Evolutionary conservation across 768 basidiomycete genomes (phyloP).

Genomic region (Boletus pseudopeckii): DNA sequence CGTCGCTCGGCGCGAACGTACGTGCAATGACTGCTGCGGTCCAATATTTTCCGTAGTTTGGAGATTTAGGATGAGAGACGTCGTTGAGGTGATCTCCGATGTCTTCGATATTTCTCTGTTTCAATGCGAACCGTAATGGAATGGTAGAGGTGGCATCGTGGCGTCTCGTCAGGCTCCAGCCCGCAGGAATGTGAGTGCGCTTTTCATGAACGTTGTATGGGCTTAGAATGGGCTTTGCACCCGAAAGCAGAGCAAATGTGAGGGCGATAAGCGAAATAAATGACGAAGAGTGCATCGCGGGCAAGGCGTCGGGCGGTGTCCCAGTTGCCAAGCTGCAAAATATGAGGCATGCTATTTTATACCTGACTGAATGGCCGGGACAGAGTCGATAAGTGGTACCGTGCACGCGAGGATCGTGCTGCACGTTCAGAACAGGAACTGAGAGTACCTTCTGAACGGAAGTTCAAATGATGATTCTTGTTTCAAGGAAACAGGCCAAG

Average conservation of each 20-base stretch:
- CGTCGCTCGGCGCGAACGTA: neutral
- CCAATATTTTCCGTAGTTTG: constrained; percentile 33
- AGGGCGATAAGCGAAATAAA: constrained; percentile 8
- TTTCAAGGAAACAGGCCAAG: neutral
- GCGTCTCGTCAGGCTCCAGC: constrained; percentile 38
- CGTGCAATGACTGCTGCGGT: constrained; percentile 12
- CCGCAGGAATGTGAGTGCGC: constrained; percentile 32
- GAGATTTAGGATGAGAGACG: constrained; percentile 34
- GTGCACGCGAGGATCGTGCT: neutral
- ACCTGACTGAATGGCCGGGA: neutral
- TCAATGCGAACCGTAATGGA: constrained; percentile 29
- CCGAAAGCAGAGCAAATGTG: constrained; percentile 10
- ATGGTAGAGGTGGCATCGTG: constrained; percentile 32
- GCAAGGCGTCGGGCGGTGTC: neutral
- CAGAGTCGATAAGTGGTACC: neutral
- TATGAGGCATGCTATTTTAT: neutral
- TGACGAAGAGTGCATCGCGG: constrained; percentile 10
- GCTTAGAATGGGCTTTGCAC: constrained; percentile 12
- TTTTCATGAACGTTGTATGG: constrained; percentile 39
- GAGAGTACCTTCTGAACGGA: neutral
- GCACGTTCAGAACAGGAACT: neutral
- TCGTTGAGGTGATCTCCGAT: constrained; percentile 27
- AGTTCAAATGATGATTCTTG: neutral
- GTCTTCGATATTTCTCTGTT: constrained; percentile 28
- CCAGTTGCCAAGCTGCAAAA: no score